Evolutionary conservation across 768 basidiomycete genomes (phyloP), one percentile per base, ranked within the genome.

Genomic region (Phylloporus arenicola): DNA sequence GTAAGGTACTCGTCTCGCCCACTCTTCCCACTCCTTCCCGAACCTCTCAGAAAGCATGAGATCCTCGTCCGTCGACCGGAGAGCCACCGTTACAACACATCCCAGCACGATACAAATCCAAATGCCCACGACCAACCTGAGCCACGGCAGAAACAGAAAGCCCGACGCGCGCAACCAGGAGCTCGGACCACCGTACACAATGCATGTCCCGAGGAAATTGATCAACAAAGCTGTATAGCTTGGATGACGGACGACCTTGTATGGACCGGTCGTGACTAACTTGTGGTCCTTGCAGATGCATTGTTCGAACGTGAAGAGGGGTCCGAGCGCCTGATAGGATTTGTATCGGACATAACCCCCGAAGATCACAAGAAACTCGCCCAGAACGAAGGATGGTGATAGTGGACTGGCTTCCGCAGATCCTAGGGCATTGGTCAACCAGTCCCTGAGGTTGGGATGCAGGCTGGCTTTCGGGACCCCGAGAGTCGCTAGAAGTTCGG

Each of bases 191-290:
- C 37, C 37, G 3, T 38, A 7, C 37, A 38, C n/a, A 17, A 38
- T 20, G 10, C 17, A 38, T 17, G 37, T 19, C 10, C 37, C 37
- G 37, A 38, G 5, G 19, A 38, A 38, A 13, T 20, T 38, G 9
- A 38, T 20, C 37, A 38, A 20, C 3, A 38, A 20, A 10, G 9
- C 37, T 9, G 17, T 19, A 10, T 38, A 38, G 19, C 37, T 20
- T 13, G 37, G 37, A 17, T 38, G 37, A 20, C 37, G 37, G 4
- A 68, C 56, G 20, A 58, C 24, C 1, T 53, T n/a, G 27, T 68
- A 70, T 1, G 61, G 62, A 2, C 64, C 65, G 0, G 27, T 47
- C n/a, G 62, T 68, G 14, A 68, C 39, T 19, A 70, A 54, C 24
- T 31, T 55, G 45, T 59, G 64, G 0, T 57, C 54, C 19, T 54